phyloP scores from a whole-genome alignment of 768 basidiomycete genomes.

The Cystobasidium ongulense region DNA sequence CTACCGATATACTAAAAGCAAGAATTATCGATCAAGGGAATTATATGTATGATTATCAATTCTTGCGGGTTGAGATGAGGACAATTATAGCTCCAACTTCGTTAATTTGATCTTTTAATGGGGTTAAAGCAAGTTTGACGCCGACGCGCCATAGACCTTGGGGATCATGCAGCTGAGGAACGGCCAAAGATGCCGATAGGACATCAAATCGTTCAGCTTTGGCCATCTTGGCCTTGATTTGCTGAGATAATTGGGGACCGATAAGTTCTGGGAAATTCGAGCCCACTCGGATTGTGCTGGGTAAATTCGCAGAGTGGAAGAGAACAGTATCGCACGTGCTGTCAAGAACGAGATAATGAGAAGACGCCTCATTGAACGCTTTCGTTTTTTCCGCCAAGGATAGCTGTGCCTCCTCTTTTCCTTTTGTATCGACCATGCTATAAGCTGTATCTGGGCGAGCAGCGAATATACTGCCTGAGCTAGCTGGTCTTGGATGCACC shows the following conservation, averaged over 20 bases:
- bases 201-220: conserved; percentile 16
- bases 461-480: conserved; percentile 3
- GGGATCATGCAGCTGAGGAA: background rate
- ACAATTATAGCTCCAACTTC: conserved; percentile 26
- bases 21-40: too few relatives aligned
- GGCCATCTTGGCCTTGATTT: background rate
- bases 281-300: conserved; percentile 6
- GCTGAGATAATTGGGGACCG: background rate
- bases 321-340: conserved; percentile 1
- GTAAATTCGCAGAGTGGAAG: conserved; percentile 25
- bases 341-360: conserved; percentile 21
- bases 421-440: conserved; percentile 14
- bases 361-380: conserved; percentile 26
- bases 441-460: conserved; percentile 14
- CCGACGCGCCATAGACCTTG: conserved; percentile 3
- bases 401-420: conserved; percentile 7
- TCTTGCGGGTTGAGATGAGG: conserved; percentile 15
- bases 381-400: conserved; percentile 28
- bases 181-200: background rate
- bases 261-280: background rate
- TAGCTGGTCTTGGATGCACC: conserved; percentile 12
- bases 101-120: conserved; percentile 27
- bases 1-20: too few relatives aligned
- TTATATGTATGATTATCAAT: background rate
- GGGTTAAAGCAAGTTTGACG: conserved; percentile 8